These are phyloP conservation scores for Dryas drummondii DNA, from an alignment of 306 rosid species.

Conservation along the genomic window DNA sequence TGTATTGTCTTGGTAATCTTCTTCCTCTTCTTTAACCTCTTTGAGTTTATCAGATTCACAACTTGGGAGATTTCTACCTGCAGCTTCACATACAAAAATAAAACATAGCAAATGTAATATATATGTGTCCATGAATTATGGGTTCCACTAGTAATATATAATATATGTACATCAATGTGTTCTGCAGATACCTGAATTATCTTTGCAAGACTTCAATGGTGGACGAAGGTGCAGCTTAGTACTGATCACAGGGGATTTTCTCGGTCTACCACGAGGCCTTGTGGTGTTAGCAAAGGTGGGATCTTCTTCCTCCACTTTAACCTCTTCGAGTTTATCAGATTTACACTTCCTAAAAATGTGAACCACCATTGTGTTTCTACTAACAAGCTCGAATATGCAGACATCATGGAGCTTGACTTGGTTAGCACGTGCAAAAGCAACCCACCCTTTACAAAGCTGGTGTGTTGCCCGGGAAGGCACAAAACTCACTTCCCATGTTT, in stretches of 20 bases:
- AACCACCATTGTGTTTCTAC: not conserved
- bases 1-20: not conserved
- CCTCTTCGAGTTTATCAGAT: not conserved
- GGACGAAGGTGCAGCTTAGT: not conserved
- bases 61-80: not conserved
- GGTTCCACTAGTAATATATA: too few species aligned
- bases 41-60: not conserved
- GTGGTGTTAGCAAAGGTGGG: not conserved
- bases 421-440: not conserved
- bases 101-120: too few species aligned
- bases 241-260: not conserved
- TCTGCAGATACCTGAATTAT: too few species aligned
- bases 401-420: not conserved
- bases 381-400: not conserved
- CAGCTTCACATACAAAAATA: too few species aligned
- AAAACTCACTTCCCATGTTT: not conserved
- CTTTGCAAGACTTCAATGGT: too few species aligned
- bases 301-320: not conserved
- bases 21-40: slow-evolving; percentile 3
- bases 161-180: too few species aligned
- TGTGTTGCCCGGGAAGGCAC: not conserved
- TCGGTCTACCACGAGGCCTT: slow-evolving; percentile 6
- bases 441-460: not conserved
- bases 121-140: too few species aligned
- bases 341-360: not conserved